phyloP scores from a whole-genome alignment of 805 yeast genomes.

The Saccharomycopsis capsularis region DNA sequence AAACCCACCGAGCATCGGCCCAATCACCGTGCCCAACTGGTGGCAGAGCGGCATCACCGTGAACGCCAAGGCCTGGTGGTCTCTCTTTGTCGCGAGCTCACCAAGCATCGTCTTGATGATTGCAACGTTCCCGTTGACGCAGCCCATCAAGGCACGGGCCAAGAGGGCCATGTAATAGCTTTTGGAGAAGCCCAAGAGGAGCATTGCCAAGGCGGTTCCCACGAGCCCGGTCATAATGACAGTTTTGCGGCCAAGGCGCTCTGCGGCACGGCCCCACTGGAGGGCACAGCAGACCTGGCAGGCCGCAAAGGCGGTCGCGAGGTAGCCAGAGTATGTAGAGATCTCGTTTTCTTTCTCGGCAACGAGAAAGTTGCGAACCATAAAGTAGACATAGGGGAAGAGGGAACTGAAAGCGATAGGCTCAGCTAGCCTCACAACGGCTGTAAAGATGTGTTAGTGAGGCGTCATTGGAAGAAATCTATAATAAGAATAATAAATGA shows the following conservation, averaged over 20 bases:
- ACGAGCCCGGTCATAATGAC: conserved; percentile 45
- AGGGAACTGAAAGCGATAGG: conserved; percentile 59
- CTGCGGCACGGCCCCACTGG: conserved; percentile 54
- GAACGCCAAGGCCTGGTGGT: conserved; percentile 58
- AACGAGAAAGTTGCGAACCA: conserved; percentile 51
- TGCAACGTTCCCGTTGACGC: conserved; percentile 57
- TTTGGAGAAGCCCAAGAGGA: conserved; percentile 48
- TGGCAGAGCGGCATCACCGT: conserved; percentile 54
- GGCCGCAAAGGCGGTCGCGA: conserved; percentile 54
- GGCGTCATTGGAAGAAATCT: background rate
- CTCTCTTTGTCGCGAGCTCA: conserved; percentile 49
- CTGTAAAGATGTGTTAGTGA: conserved; percentile 1
- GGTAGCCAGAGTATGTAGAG: conserved; percentile 53
- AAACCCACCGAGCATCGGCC: conserved; percentile 52
- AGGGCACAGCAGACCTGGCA: conserved; percentile 51
- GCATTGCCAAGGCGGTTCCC: conserved; percentile 44
- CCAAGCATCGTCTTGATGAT: conserved; percentile 57
- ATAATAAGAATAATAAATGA: background rate
- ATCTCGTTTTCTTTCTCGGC: conserved; percentile 45
- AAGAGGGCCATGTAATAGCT: conserved; percentile 46
- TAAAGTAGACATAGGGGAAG: conserved; percentile 58
- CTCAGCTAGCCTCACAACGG: conserved; percentile 49
- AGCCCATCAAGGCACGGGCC: conserved; percentile 51
- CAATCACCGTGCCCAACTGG: conserved; percentile 54
- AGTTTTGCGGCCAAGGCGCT: conserved; percentile 49